Conservation (phyloP, 1,284 basidiomycete species). For the Sporisorium exsertum region DNA sequence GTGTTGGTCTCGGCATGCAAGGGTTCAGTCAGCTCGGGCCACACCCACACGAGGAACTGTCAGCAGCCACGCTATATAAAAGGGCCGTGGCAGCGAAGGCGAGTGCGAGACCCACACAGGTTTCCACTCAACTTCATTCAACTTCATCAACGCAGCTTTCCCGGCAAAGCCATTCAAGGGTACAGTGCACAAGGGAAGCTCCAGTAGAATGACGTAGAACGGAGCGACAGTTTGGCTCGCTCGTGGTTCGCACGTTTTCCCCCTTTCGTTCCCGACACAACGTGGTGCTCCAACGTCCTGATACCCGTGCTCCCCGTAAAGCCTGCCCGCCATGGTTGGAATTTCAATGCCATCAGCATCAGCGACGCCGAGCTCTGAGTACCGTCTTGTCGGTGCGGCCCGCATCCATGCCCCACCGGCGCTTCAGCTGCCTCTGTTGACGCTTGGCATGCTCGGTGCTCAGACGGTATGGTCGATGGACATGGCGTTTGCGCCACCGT, state of each 20-base stretch:
- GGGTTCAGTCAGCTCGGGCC: conserved; percentile 21
- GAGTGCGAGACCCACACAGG: not conserved
- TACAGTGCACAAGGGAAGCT: too few species aligned
- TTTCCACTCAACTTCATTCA: too few species aligned
- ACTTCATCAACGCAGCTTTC: too few species aligned
- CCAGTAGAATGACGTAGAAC: not conserved
- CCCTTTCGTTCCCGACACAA: too few species aligned
- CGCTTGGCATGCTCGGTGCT: conserved; percentile 59
- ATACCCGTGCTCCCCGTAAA: not conserved
- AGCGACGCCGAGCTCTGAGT: not conserved
- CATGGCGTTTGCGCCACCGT: conserved; percentile 65
- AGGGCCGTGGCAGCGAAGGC: not conserved
- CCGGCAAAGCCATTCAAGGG: too few species aligned
- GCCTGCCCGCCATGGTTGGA: conserved; percentile 27
- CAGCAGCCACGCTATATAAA: not conserved
- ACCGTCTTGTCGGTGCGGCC: conserved; percentile 36
- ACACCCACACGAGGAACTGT: not conserved
- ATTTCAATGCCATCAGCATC: conserved; percentile 8
- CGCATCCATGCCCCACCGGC: conserved; percentile 28
- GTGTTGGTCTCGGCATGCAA: conserved; percentile 6
- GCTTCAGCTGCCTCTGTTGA: conserved; percentile 55
- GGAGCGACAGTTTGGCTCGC: not conserved
- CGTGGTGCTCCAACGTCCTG: not conserved
- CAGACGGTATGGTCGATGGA: conserved; percentile 67
- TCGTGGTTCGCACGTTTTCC: not conserved